Percentiles rank a stretch among this genome's conserved stretches.
Conservation (phyloP, 2,329 filamentous ascomycete species). For the Emmonsiellopsis sp. region DNA sequence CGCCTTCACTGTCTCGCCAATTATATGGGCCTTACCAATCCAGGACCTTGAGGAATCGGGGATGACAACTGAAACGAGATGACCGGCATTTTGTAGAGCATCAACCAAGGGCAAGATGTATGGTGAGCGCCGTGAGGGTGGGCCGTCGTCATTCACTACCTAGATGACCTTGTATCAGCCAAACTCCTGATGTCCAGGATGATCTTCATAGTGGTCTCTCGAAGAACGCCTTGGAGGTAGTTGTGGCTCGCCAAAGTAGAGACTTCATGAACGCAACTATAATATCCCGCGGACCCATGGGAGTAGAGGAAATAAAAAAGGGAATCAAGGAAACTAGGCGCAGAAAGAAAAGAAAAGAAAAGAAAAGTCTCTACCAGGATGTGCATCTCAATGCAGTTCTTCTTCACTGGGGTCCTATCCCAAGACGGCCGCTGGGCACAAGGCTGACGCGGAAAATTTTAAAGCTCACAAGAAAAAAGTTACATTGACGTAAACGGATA, state of each 20-base stretch:
- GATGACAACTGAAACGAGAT: constrained; percentile 77
- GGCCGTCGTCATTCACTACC: constrained; percentile 63
- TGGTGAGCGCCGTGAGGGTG: constrained; percentile 63
- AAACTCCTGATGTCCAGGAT: not conserved
- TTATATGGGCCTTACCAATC: constrained; percentile 94
- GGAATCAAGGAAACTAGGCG: not conserved
- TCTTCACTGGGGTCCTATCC: not conserved
- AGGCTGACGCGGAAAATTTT: not conserved
- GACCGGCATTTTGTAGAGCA: constrained; percentile 61
- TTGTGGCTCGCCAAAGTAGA: not conserved
- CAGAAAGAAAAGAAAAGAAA: constrained; percentile 7
- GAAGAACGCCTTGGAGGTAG: not conserved
- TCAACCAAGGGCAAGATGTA: constrained; percentile 65
- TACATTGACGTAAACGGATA: not conserved
- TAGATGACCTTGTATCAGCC: constrained; percentile 10
- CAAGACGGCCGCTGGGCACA: not conserved
- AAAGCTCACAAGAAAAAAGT: not conserved
- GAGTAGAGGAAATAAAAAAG: not conserved
- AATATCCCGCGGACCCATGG: not conserved
- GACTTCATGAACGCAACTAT: not conserved
- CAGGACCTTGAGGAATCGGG: constrained; percentile 83
- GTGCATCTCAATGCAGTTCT: constrained; percentile 27
- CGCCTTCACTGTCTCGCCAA: constrained; percentile 72
- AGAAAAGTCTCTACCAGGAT: constrained; percentile 31
- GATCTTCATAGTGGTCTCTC: not conserved